Base-by-base conservation (phyloP, 2,329 filamentous ascomycete species). In the Apiospora kogelbergensis region DNA sequence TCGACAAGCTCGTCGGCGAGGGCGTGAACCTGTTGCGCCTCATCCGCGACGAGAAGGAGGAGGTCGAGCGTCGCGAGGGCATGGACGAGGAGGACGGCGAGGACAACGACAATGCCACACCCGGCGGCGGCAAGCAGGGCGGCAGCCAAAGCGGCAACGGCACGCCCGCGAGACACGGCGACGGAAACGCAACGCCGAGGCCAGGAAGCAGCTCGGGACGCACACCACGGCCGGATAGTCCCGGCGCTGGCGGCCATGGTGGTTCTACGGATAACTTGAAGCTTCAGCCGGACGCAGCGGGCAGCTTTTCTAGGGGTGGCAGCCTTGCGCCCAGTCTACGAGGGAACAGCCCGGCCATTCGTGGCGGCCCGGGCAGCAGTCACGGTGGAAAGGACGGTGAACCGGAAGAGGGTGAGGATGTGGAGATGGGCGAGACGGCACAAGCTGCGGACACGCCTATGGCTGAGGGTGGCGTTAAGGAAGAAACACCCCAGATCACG, bases 21-120 rank as follows among this genome's bases (percentile, higher is more conserved):
- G 94, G 94, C n/a, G 92, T 93, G 88, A 86, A 93, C 72, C 86
- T 98, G 79, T 85, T 95, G 69, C 87, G 93, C 65, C 86, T 97
- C 78, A 97, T 98, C 76, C 90, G 94, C 70, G 95, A 97, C 76
- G 95, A 98, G 84, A 97, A 97, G 82, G 95, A 97, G 79, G 94
- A 97, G 81, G 93, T 96, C 0, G 94, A 97, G 81, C 86, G 93
- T 53, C 88, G 94, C 68, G 94, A 97, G 79, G 94, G 93, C 40
- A 94, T 94, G 89, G 88, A 89, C 68, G 90, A 91, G 73, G 89
- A 90, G 45, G 86, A 82, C 6, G 84, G 85, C 70, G 78, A 73
- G 0, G 78, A 73, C 4, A 78, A 73, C 6, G 74, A 73, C 17
- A 69, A 65, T 10, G 6, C 20, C 53, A 60, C 53, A 20, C 86